Base-by-base conservation (phyloP, 1,284 basidiomycete genomes). In the Tausonia pullulans region DNA sequence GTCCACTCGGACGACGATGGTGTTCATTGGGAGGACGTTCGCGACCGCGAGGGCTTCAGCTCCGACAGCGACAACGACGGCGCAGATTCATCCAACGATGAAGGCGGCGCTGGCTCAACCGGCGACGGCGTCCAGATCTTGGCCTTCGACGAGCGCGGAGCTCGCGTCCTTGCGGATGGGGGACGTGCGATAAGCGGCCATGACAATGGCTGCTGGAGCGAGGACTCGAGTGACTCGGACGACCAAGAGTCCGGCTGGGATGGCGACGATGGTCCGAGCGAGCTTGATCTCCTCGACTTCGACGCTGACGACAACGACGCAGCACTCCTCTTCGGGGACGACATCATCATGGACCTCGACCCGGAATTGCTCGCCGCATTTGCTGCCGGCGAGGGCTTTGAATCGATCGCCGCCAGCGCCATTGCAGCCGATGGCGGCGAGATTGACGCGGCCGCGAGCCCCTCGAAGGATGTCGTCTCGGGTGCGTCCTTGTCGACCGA, bases 81-180 rank as follows among this genome's bases (percentile, higher is more conserved):
- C 39, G 54, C 46, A 27, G 2, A 27, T 27, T 27, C 27, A 27
- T 27, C 27, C 27, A 27, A 27, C 1, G 61, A 57, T 7, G 61
- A 57, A 53, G 46, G 40, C 52, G 51, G 48, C 50, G 40, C 49
- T 11, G 59, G 48, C 11, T 50, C 49, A 13, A 43, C 39, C 11
- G 4, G 27, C 40, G 59, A 60, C 48, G 62, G 58, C 14, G 70
- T 76, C 58, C 69, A 72, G 13, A 73, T 78, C 56, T 74, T 75
- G 49, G 76, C 77, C 9, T 78, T 80, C 61, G 79, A 80, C 73
- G 79, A 80, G 75, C 79, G 78, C 0, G 79, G 79, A 3, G 79
- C 79, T 7, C 73, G 56, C 3, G 57, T 58, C n/a, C 49, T 57
- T 10, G 48, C 9, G 9, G 48, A 49, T 43, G 55, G 55, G 13